Evolutionary conservation across 768 basidiomycete species (phyloP), one percentile per base, ranked within the genome.

Genomic region (Trametes punicea): DNA sequence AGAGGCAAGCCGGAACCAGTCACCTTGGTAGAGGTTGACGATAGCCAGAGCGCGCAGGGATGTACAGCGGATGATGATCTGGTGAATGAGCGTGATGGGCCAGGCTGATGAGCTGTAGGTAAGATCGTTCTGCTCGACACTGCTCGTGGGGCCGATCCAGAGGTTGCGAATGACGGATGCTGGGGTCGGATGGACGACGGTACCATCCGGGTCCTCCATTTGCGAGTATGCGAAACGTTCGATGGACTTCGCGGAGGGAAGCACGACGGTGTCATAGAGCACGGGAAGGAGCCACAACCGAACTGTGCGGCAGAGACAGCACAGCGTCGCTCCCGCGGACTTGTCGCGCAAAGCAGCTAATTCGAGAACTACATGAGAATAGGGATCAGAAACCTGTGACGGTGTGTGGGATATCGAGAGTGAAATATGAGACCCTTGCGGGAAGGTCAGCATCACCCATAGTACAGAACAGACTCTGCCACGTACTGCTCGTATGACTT

Each of bases 81-180:
- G 70, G 54, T 64, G 65, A n/a, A 75, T 53, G 38, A 68, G 55
- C 10, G 68, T 67, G 49, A 71, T 39, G 1, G 71, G 73, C 72
- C 72, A 74, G 10, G 60, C 55, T 2, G 56, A 30, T 11, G 70
- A 68, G 2, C 60, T 61, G 53, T 74, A 73, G n/a, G 47, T n/a
- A 73, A 50, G 42, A 63, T 65, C 33, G 26, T 54, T 15, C 44
- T 54, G 26, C 29, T 38, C 44, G 34, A 46, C n/a, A 27, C 42
- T 54, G 52, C 42, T 44, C 10, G 25, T 44, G 10, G 42, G 42
- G 3, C 42, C 42, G 15, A 44, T 26, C 42, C 42, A 44, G 7
- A 44, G 52, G 11, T 57, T 31, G n/a, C 60, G 60, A 27, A 74
- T 62, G 46, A 66, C 52, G 33, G 45, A 50, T 8, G 39, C 26